A percentile compares a stretch with the other conserved stretches of the same genome.
Evolutionary conservation across 148 eudicot species (phyloP).

Genomic region (Nepenthes gracilis): DNA sequence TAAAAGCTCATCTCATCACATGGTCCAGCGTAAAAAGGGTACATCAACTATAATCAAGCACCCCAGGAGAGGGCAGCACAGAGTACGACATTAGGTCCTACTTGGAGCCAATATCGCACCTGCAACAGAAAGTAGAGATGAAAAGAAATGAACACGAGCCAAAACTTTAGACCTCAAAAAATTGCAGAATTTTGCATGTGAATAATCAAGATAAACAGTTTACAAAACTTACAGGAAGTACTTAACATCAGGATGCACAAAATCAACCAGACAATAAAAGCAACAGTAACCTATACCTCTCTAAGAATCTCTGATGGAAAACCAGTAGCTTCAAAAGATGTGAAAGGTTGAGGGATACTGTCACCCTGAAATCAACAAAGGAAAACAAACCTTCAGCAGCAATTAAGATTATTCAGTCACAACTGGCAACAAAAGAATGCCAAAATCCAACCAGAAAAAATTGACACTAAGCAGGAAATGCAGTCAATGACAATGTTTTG

Average conservation of each 20-base stretch:
- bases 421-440: not conserved
- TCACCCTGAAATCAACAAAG: slow-evolving; percentile 37
- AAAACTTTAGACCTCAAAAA: slow-evolving; percentile 36
- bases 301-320: slow-evolving; percentile 71
- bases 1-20: slow-evolving; percentile 65
- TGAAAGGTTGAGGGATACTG: slow-evolving; percentile 66
- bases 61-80: slow-evolving; percentile 71
- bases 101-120: slow-evolving; percentile 99
- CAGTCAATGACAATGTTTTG: too few species aligned
- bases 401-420: not conserved
- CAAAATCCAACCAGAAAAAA: not conserved
- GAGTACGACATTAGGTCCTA: slow-evolving; percentile 98
- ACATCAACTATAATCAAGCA: slow-evolving; percentile 52
- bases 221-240: slow-evolving; percentile 15
- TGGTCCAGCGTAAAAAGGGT: slow-evolving; percentile 61
- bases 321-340: slow-evolving; percentile 70
- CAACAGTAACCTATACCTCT: slow-evolving; percentile 44
- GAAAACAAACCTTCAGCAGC: slow-evolving; percentile 1
- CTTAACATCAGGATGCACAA: slow-evolving; percentile 10
- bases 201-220: slow-evolving; percentile 11
- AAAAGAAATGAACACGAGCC: slow-evolving; percentile 44
- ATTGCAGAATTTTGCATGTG: slow-evolving; percentile 26
- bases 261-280: slow-evolving; percentile 4
- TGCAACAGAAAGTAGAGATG: slow-evolving; percentile 65
- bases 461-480: too few species aligned